phyloP scores from a whole-genome alignment of 1,284 basidiomycete species.

The Tilletiopsis washingtonensis region DNA sequence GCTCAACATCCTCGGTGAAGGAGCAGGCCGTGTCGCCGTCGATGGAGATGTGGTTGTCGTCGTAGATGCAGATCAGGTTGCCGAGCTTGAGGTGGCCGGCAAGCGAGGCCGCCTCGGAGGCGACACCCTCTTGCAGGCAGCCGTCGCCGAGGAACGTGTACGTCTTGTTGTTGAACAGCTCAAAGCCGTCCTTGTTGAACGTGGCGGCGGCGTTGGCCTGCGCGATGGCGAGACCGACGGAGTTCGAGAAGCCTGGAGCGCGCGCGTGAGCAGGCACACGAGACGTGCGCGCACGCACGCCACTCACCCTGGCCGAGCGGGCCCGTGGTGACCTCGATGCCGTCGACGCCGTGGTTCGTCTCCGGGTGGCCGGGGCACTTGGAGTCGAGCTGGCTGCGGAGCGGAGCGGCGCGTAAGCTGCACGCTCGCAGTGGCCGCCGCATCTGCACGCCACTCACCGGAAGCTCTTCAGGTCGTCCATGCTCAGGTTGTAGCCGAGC shows the following conservation, averaged over 20 bases:
- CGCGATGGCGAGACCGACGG: constrained; percentile 73
- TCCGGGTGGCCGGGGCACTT: constrained; percentile 70
- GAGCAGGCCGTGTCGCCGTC: constrained; percentile 85
- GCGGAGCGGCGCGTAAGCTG: too few species aligned
- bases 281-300: too few species aligned
- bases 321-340: constrained; percentile 91
- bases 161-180: constrained; percentile 81
- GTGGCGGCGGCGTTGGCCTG: constrained; percentile 78
- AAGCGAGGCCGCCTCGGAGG: constrained; percentile 79
- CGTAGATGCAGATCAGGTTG: constrained; percentile 62
- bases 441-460: constrained; percentile 10
- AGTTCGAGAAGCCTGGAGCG: neutral
- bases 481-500: constrained; percentile 68
- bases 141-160: constrained; percentile 87
- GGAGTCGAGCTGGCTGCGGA: constrained; percentile 68
- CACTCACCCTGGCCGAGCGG: constrained; percentile 77
- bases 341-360: constrained; percentile 69
- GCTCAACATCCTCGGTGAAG: constrained; percentile 87
- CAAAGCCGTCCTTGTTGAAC: constrained; percentile 80
- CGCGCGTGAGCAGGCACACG: too few species aligned
- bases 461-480: constrained; percentile 67
- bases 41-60: constrained; percentile 76
- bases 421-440: too few species aligned
- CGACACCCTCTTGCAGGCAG: constrained; percentile 91
- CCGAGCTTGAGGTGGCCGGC: constrained; percentile 85